Evolutionary conservation across 352 stramenopile genomes (phyloP).

Genomic region (Thalassiosira pacifica): DNA sequence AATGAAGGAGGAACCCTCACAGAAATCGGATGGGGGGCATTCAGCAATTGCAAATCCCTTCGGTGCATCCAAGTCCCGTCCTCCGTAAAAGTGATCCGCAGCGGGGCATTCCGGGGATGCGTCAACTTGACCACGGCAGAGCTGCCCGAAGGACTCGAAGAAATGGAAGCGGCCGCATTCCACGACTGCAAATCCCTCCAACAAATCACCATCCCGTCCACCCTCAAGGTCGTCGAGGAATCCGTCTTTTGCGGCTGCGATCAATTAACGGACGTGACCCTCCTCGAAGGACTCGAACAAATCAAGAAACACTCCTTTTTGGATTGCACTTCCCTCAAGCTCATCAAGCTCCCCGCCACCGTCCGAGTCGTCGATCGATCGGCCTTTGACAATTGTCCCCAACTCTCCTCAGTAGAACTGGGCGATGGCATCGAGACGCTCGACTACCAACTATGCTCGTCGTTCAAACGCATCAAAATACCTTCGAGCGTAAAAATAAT

Average conservation of each 20-base stretch:
- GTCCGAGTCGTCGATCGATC: slow-evolving; percentile 9
- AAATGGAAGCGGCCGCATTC: neutral
- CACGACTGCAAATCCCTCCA: neutral
- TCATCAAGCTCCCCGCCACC: slow-evolving; percentile 3
- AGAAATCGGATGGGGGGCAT: neutral
- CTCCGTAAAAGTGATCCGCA: neutral
- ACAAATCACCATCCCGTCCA: slow-evolving; percentile 1
- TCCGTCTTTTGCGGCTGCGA: neutral
- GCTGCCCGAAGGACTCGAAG: slow-evolving; percentile 1
- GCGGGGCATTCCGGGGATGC: neutral
- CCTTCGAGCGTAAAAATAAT: neutral
- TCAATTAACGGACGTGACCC: no score
- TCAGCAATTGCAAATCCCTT: neutral
- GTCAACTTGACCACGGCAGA: neutral
- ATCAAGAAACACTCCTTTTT: neutral
- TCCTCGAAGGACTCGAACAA: neutral
- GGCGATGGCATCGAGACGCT: neutral
- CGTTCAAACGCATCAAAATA: neutral
- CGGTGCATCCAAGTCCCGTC: neutral
- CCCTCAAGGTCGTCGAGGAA: neutral
- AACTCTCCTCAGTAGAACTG: neutral
- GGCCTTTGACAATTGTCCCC: slow-evolving; percentile 6
- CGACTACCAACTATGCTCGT: neutral
- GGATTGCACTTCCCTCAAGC: slow-evolving; percentile 3
- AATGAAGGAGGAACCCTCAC: neutral